A percentile compares a stretch with the other conserved stretches of the same genome.
Evolutionary conservation across 2,329 filamentous ascomycete genomes (phyloP).

Genomic region (Colletotrichum sp.): DNA sequence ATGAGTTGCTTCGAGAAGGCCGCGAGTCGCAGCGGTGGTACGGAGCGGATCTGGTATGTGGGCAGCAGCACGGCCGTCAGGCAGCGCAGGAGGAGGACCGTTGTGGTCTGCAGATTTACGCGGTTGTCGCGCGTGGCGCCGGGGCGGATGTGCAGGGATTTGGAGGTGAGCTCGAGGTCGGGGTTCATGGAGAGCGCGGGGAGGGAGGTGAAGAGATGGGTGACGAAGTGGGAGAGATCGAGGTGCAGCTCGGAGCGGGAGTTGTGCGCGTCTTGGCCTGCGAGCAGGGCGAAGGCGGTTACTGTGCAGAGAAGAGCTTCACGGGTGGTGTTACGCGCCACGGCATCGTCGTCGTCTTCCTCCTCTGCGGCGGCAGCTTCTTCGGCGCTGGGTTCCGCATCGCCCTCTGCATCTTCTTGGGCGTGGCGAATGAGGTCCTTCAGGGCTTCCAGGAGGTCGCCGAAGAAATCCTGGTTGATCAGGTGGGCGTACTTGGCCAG

Average conservation of each 20-base stretch:
- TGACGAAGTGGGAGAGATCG: slow-evolving; percentile 94
- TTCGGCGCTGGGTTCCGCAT: slow-evolving; percentile 43
- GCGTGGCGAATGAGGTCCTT: slow-evolving; percentile 89
- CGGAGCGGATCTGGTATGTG: slow-evolving; percentile 71
- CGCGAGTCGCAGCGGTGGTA: slow-evolving; percentile 84
- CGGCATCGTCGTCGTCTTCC: slow-evolving; percentile 51
- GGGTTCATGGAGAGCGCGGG: slow-evolving; percentile 79
- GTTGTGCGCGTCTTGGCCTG: slow-evolving; percentile 90
- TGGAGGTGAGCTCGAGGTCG: slow-evolving; percentile 82
- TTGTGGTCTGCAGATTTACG: slow-evolving; percentile 94
- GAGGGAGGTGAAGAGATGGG: slow-evolving; percentile 88
- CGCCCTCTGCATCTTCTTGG: slow-evolving; percentile 54
- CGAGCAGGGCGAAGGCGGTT: slow-evolving; percentile 94
- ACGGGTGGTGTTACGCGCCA: slow-evolving; percentile 75
- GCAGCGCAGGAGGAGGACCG: slow-evolving; percentile 87
- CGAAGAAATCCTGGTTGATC: slow-evolving; percentile 99
- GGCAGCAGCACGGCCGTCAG: slow-evolving; percentile 83
- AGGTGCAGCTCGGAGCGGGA: slow-evolving; percentile 82
- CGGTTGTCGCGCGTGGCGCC: slow-evolving; percentile 43
- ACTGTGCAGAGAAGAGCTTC: slow-evolving; percentile 93
- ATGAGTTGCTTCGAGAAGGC: slow-evolving; percentile 93
- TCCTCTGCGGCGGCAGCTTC: slow-evolving; percentile 39
- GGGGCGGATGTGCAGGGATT: slow-evolving; percentile 68
- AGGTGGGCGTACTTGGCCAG: slow-evolving; percentile 92
- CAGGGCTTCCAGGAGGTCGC: slow-evolving; percentile 90